Evolutionary conservation across 805 yeast genomes (phyloP).

Genomic region (Kodamaea jinghongensis): DNA sequence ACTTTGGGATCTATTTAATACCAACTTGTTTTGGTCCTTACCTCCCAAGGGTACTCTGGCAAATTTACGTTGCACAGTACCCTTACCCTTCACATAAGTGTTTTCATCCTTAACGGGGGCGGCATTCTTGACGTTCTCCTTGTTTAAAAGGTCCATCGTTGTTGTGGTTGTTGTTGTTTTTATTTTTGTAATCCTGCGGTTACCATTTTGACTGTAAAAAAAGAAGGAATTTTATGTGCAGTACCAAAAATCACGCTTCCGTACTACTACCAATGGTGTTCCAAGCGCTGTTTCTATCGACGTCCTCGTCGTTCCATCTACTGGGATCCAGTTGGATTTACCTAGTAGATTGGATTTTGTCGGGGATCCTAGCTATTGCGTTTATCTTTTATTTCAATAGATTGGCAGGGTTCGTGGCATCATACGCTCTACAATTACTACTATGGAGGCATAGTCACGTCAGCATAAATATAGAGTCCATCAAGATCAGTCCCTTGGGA

Average conservation of each 20-base stretch:
- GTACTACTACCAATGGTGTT: slow-evolving; percentile 20
- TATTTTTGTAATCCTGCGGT: not conserved
- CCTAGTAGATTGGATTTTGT: slow-evolving; percentile 76
- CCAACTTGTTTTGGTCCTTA: slow-evolving; percentile 31
- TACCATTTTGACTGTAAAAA: not conserved
- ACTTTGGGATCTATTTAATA: slow-evolving; percentile 32
- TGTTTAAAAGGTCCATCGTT: too few relatives aligned
- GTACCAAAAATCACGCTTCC: not conserved
- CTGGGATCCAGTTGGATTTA: slow-evolving; percentile 57
- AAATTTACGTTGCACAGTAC: not conserved
- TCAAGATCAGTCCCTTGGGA: slow-evolving; percentile 75
- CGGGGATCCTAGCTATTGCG: slow-evolving; percentile 58
- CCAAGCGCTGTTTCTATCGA: slow-evolving; percentile 25
- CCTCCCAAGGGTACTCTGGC: slow-evolving; percentile 40
- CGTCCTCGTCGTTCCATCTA: slow-evolving; percentile 19
- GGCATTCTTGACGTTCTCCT: not conserved
- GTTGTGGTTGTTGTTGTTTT: not conserved
- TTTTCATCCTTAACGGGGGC: not conserved
- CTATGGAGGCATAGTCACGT: slow-evolving; percentile 65
- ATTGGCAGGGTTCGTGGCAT: slow-evolving; percentile 57
- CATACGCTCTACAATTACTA: slow-evolving; percentile 48
- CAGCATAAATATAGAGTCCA: slow-evolving; percentile 64
- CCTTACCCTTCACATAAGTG: not conserved
- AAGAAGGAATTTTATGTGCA: not conserved
- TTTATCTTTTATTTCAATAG: slow-evolving; percentile 77